Conservation (phyloP, 2,329 filamentous ascomycete genomes). For the Scortechinia acanthostroma region DNA sequence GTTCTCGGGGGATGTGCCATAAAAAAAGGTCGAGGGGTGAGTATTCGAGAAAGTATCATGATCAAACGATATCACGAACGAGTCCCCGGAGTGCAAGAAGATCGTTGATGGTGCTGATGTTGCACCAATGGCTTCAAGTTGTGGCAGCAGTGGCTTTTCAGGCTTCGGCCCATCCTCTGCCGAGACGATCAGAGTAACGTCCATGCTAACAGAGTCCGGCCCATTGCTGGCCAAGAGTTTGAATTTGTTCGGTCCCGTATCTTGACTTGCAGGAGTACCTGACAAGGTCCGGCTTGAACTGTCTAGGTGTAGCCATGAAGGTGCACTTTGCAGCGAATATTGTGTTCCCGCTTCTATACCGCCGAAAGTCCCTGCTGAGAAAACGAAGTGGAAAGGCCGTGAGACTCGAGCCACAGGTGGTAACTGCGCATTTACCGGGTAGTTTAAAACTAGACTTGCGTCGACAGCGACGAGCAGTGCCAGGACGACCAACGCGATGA, state of each 20-base stretch:
- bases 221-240: slow-evolving; percentile 38
- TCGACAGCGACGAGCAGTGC: background rate
- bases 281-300: slow-evolving; percentile 35
- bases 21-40: slow-evolving; percentile 35
- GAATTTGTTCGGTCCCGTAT: slow-evolving; percentile 36
- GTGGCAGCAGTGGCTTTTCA: slow-evolving; percentile 22
- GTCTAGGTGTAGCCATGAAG: slow-evolving; percentile 46
- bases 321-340: slow-evolving; percentile 40
- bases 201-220: slow-evolving; percentile 35
- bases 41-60: slow-evolving; percentile 34
- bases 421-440: slow-evolving; percentile 51
- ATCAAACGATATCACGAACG: slow-evolving; percentile 8
- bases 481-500: background rate
- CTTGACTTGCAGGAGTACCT: slow-evolving; percentile 34
- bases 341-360: slow-evolving; percentile 26
- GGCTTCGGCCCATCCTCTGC: slow-evolving; percentile 20
- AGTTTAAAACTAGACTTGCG: slow-evolving; percentile 23
- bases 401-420: slow-evolving; percentile 45
- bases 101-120: background rate
- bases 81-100: background rate
- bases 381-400: slow-evolving; percentile 38
- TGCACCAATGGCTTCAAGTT: slow-evolving; percentile 25
- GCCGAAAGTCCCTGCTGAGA: slow-evolving; percentile 45
- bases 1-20: slow-evolving; percentile 45
- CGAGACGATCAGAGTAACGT: slow-evolving; percentile 43